These are phyloP conservation scores for Candida golubevii DNA, from an alignment of 805 yeast species.

Conservation along the genomic window DNA sequence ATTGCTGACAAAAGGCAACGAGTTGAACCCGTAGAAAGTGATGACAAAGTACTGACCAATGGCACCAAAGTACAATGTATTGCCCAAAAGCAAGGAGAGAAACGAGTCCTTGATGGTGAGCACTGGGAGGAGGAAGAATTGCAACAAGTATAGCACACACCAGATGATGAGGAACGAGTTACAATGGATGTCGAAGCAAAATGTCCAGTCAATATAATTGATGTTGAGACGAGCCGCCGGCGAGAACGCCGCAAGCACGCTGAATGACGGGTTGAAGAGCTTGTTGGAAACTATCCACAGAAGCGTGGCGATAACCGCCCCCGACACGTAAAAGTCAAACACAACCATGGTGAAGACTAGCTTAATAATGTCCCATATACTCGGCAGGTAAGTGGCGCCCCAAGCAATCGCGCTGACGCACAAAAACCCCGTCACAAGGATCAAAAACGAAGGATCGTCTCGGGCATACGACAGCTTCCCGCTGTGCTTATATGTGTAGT, in stretches of 20 bases:
- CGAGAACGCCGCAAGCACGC: constrained; percentile 9
- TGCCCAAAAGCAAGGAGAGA: constrained; percentile 68
- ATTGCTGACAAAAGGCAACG: constrained; percentile 32
- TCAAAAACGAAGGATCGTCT: constrained; percentile 87
- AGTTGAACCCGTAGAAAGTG: constrained; percentile 79
- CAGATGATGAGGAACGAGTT: constrained; percentile 45
- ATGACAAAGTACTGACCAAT: constrained; percentile 71
- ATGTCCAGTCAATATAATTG: constrained; percentile 77
- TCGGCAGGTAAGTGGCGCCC: constrained; percentile 80
- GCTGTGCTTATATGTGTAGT: constrained; percentile 67
- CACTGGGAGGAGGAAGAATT: constrained; percentile 49
- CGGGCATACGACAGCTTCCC: constrained; percentile 68
- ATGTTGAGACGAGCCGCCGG: constrained; percentile 18
- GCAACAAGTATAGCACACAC: constrained; percentile 37
- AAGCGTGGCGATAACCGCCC: constrained; percentile 62
- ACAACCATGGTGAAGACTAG: constrained; percentile 79
- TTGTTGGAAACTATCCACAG: constrained; percentile 71
- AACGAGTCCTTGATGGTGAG: constrained; percentile 58
- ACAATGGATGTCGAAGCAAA: constrained; percentile 91
- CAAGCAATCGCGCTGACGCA: constrained; percentile 78
- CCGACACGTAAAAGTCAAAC: constrained; percentile 73
- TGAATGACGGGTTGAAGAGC: constrained; percentile 42
- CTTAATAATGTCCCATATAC: constrained; percentile 54
- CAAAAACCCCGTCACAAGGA: constrained; percentile 63
- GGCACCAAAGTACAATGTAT: constrained; percentile 68